phyloP scores from a whole-genome alignment of 495 filamentous ascomycete genomes.

The Penicillium lividum region DNA sequence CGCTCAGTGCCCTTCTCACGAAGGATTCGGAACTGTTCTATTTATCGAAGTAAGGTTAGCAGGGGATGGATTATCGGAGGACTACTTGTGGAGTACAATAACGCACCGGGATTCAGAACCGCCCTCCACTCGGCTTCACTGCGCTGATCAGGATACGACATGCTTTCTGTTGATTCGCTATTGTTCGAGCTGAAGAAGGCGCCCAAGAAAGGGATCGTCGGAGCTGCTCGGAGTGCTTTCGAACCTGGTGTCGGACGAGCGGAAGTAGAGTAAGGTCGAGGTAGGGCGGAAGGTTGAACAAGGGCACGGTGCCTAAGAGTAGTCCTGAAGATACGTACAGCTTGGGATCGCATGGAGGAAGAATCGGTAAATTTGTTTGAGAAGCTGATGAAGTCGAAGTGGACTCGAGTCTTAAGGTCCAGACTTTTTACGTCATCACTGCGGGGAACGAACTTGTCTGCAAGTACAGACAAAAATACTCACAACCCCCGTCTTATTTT shows the following conservation, averaged over 20 bases:
- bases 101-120: conserved; percentile 69
- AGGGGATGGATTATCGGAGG: neutral
- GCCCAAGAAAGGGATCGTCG: conserved; percentile 73
- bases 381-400: neutral
- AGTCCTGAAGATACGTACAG: conserved; percentile 51
- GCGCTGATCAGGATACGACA: conserved; percentile 81
- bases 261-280: conserved; percentile 23
- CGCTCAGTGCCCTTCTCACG: conserved; percentile 89
- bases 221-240: conserved; percentile 57
- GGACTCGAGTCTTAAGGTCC: neutral
- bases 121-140: conserved; percentile 84
- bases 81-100: neutral
- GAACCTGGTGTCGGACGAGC: conserved; percentile 35
- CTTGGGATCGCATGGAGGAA: conserved; percentile 25
- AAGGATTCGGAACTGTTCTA: conserved; percentile 93
- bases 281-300: conserved; percentile 30
- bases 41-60: conserved; percentile 12
- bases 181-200: conserved; percentile 70
- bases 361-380: neutral
- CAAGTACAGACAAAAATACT: too few relatives aligned
- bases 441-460: conserved; percentile 15
- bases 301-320: conserved; percentile 26
- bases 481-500: too few relatives aligned
- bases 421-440: conserved; percentile 29
- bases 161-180: conserved; percentile 49